Conservation (phyloP, 1,284 basidiomycete genomes). For the Dichomitus squalens region DNA sequence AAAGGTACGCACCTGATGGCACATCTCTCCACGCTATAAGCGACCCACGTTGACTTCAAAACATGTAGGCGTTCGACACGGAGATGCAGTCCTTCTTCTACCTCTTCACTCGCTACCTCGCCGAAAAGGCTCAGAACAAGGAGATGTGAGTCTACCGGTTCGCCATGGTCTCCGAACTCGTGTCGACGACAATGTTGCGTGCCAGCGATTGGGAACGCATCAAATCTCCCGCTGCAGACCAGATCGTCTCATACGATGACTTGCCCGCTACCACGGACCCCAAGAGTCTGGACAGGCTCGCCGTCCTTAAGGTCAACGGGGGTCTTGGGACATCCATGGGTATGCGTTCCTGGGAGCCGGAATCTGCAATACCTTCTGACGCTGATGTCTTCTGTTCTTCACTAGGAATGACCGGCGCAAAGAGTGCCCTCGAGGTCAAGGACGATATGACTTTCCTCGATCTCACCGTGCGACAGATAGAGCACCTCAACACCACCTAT, state of each 20-base stretch:
- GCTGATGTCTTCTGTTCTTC: not conserved
- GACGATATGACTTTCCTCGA: constrained; percentile 99
- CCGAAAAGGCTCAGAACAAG: constrained; percentile 92
- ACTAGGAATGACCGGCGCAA: constrained; percentile 88
- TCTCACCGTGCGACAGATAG: constrained; percentile 95
- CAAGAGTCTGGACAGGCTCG: constrained; percentile 88
- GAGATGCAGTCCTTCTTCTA: constrained; percentile 99
- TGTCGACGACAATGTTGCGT: constrained; percentile 1
- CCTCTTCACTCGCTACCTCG: constrained; percentile 97
- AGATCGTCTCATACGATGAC: constrained; percentile 88
- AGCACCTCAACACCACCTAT: constrained; percentile 78
- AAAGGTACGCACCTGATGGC: constrained; percentile 60
- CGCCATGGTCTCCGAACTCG: too few species aligned
- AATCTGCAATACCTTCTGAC: not conserved
- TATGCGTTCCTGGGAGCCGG: too few species aligned
- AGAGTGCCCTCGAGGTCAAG: constrained; percentile 91
- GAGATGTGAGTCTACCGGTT: constrained; percentile 86
- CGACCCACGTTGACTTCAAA: too few species aligned
- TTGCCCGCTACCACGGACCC: constrained; percentile 68
- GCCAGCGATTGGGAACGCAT: constrained; percentile 96
- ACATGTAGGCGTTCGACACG: constrained; percentile 94
- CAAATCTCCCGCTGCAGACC: constrained; percentile 90
- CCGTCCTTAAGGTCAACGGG: constrained; percentile 99
- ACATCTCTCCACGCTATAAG: constrained; percentile 3
- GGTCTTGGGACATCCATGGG: constrained; percentile 99